Conservation (phyloP, 176 grass and related monocot species). For the Carex pumila region DNA sequence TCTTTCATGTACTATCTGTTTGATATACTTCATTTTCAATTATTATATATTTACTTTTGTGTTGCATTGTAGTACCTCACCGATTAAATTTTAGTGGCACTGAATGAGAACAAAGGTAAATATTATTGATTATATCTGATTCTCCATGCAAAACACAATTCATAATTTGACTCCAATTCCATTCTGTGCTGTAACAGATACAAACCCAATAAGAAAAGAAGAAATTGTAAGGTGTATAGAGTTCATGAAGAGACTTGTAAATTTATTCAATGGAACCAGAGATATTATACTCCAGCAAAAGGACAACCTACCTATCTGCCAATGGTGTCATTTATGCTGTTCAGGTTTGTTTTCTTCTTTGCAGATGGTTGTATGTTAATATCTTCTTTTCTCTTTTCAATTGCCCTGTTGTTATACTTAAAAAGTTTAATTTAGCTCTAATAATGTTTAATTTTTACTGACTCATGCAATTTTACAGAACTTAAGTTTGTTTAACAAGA, state of each 20-base stretch:
- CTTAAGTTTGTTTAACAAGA: no score
- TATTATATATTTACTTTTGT: slow-evolving; percentile 3
- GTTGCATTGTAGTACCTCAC: slow-evolving; percentile 64
- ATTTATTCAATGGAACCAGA: no score
- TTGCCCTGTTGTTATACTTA: no score
- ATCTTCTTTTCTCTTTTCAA: no score
- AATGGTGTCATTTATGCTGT: no score
- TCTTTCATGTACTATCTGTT: not conserved
- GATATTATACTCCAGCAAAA: no score
- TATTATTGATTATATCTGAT: not conserved
- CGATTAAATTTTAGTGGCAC: slow-evolving; percentile 58
- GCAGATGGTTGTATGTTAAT: no score
- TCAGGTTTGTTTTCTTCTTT: no score
- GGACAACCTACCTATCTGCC: no score
- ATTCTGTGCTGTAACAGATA: slow-evolving; percentile 52
- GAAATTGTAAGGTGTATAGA: slow-evolving; percentile 61
- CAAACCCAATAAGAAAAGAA: slow-evolving; percentile 45
- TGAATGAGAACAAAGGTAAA: slow-evolving; percentile 72
- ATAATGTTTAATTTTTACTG: no score
- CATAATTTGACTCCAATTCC: not conserved
- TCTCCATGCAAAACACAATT: slow-evolving; percentile 1
- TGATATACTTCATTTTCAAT: not conserved
- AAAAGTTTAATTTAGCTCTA: not conserved
- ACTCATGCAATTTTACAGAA: no score
- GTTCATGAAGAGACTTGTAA: no score